Evolutionary conservation across 2,329 filamentous ascomycete genomes (phyloP).

Genomic region (Microdochium trichocladiopsis): DNA sequence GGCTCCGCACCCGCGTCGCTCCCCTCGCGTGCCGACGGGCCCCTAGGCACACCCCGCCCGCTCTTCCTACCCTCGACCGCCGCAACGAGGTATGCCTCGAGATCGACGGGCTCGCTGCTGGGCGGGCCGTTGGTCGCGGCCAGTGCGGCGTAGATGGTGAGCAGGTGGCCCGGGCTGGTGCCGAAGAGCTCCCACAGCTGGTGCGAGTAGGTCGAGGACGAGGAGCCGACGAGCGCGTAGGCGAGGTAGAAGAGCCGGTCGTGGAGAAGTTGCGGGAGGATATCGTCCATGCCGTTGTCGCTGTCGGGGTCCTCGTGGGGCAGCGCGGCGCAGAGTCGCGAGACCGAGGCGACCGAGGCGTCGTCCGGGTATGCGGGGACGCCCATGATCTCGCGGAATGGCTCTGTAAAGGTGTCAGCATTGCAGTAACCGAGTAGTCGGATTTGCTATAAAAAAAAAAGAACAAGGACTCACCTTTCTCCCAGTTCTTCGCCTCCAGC

Average conservation of each 20-base stretch:
- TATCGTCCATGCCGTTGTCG: neutral
- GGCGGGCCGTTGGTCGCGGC: neutral
- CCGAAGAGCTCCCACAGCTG: neutral
- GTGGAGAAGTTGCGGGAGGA: neutral
- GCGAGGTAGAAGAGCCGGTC: neutral
- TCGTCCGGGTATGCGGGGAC: neutral
- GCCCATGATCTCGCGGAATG: neutral
- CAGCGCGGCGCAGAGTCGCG: neutral
- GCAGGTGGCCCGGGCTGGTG: neutral
- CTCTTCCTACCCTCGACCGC: neutral
- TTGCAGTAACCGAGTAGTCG: neutral
- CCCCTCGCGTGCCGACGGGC: neutral
- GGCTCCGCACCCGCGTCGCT: neutral
- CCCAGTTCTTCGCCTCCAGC: neutral
- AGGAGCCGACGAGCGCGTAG: neutral
- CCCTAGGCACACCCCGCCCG: neutral
- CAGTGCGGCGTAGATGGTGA: neutral
- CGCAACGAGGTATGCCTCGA: neutral
- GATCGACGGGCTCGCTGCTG: neutral
- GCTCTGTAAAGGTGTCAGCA: neutral
- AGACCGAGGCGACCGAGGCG: neutral
- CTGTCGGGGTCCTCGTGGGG: neutral
- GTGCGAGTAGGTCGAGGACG: neutral
- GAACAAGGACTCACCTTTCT: neutral
- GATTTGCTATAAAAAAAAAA: too few relatives aligned